A percentile compares a stretch with the other conserved stretches of the same genome.
Conservation (phyloP, 208 protist species). For the Wallacemonas sp. region DNA sequence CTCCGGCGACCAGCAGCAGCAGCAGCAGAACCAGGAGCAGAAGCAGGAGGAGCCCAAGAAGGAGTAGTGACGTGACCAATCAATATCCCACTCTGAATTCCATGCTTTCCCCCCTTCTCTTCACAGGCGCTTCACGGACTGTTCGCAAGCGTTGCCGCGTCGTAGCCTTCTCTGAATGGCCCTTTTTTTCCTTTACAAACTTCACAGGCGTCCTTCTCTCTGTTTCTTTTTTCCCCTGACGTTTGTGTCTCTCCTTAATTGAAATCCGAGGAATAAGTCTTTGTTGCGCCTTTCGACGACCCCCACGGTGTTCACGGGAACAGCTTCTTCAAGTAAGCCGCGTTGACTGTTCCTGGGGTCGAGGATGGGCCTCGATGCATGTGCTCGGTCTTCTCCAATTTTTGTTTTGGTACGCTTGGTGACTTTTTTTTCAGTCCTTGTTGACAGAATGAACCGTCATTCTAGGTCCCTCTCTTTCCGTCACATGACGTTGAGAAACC, state of each 20-base stretch:
- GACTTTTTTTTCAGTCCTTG: no score
- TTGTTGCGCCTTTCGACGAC: background rate
- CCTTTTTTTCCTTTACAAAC: constrained; percentile 9
- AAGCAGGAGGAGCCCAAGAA: constrained; percentile 18
- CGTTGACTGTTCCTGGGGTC: no score
- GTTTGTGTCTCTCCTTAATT: constrained; percentile 17
- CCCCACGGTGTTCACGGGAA: no score
- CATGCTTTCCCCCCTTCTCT: background rate
- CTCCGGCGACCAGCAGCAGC: background rate
- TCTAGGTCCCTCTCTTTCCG: no score
- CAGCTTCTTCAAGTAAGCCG: no score
- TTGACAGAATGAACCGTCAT: no score
- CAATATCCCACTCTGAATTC: background rate
- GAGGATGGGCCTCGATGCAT: no score
- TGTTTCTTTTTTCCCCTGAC: constrained; percentile 1
- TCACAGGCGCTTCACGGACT: background rate
- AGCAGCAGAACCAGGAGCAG: constrained; percentile 33
- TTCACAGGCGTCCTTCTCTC: constrained; percentile 6
- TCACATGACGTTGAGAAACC: background rate
- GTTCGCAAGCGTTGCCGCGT: background rate
- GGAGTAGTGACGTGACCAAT: constrained; percentile 6
- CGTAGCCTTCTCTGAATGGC: background rate
- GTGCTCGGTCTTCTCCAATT: no score
- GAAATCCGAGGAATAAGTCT: background rate
- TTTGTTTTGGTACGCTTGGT: no score